These are phyloP conservation scores for Dothistroma septosporum DNA, from an alignment of 2,329 filamentous ascomycete species.

Conservation along the genomic window DNA sequence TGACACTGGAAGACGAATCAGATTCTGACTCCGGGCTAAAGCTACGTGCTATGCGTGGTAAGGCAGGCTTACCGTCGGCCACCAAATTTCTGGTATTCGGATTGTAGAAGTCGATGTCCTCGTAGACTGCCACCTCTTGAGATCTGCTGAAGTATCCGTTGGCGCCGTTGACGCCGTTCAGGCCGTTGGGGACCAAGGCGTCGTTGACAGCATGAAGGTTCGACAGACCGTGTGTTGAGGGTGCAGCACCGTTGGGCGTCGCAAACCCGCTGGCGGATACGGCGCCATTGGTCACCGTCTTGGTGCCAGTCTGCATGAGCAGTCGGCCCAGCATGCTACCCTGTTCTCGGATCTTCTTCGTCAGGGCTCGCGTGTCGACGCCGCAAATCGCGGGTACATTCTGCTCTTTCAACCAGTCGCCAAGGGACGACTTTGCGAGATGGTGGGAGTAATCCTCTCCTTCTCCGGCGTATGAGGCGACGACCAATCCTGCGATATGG, in stretches of 20 bases:
- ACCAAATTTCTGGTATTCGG: constrained; percentile 92
- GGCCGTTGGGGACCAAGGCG: constrained; percentile 24
- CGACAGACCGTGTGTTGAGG: constrained; percentile 37
- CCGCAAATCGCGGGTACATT: constrained; percentile 90
- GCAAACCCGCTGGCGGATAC: constrained; percentile 24
- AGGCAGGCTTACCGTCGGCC: constrained; percentile 70
- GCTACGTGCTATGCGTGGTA: constrained; percentile 23
- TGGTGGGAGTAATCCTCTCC: constrained; percentile 96
- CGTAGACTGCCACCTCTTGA: constrained; percentile 53
- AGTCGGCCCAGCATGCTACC: constrained; percentile 95
- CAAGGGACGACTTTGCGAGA: constrained; percentile 83
- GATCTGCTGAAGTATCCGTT: constrained; percentile 31
- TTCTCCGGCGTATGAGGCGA: constrained; percentile 88
- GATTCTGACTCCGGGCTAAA: constrained; percentile 23
- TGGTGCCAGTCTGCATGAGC: constrained; percentile 62
- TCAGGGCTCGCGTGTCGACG: constrained; percentile 87
- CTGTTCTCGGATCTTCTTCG: constrained; percentile 87
- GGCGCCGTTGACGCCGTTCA: constrained; percentile 33
- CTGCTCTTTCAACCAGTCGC: constrained; percentile 94
- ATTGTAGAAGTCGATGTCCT: constrained; percentile 81
- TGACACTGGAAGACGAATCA: constrained; percentile 63
- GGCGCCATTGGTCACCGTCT: constrained; percentile 36
- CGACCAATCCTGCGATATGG: constrained; percentile 86
- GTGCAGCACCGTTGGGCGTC: constrained; percentile 35
- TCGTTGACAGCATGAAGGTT: constrained; percentile 29